Base-by-base conservation (phyloP, 305 asterid species). In the Andrographis paniculata region DNA sequence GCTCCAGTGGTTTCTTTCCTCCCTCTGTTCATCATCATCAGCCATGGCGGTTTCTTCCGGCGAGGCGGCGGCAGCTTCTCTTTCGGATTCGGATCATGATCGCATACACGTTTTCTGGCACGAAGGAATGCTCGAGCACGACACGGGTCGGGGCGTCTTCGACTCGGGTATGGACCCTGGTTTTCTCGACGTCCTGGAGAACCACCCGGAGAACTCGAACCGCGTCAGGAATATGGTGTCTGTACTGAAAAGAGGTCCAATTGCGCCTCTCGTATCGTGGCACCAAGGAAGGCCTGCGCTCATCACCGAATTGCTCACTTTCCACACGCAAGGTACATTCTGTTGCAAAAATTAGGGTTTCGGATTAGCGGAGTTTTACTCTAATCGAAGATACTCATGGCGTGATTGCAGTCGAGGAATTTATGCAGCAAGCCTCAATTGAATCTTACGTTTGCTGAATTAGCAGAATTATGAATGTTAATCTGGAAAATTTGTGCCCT, bases 181-280 rank as follows among this genome's bases (percentile, higher is more conserved):
- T 19, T 89, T 82, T 40, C 91, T 85, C 14, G 95, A 89, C 61
- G 93, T 89, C 9, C 62, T 89, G 15, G 97, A 89, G 20, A 73
- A 80, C 38, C 97, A 89, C 71, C 95, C 95, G 42, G 97, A 89
- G 71, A 89, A 79, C 59, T 59, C 79, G 14, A 79, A 74, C 54
- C 76, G 97, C 70, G 73, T 89, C 43, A 82, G 58, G 51, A 85
- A 85, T 56, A 89, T 84, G 79, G 73, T 84, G 11, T 88, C 95
- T 0, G 76, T 85, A 33, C 93, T 89, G 15, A 69, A 69, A 61
- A 62, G 84, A 53, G 95, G 93, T 53, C 94, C 98, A 30, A 78
- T 89, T 59, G 17, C 94, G 1, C 84, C 82, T 27, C 80, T 69
- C 47, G 20, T 85, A 62, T 70, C 79, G 38, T 89, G 95, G 98